Conservation (phyloP, 495 filamentous ascomycete genomes). For the Talaromyces stipitatus region DNA sequence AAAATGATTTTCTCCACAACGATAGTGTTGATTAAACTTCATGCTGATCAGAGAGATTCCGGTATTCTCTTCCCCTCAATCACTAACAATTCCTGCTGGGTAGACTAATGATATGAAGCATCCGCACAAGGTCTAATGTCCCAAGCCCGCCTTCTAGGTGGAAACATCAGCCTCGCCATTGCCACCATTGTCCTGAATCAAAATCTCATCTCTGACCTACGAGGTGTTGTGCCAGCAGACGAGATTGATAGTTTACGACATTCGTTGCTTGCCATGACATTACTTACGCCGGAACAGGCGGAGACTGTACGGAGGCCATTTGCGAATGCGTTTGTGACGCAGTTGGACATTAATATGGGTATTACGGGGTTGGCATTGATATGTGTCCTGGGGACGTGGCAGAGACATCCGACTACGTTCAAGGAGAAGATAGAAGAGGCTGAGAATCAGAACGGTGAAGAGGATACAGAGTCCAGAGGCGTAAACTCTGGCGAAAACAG, state of each 20-base stretch:
- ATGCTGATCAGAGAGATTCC: conserved; percentile 37
- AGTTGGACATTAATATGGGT: background rate
- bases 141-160: conserved; percentile 46
- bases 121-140: background rate
- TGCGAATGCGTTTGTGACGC: background rate
- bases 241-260: conserved; percentile 17
- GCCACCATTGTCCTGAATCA: conserved; percentile 25
- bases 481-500: too few species aligned
- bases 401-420: background rate
- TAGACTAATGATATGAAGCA: too few species aligned
- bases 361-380: background rate
- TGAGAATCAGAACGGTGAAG: too few species aligned
- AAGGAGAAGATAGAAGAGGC: too few species aligned
- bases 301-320: background rate
- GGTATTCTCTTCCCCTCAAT: conserved; percentile 27
- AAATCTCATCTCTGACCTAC: conserved; percentile 6
- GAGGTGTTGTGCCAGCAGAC: conserved; percentile 11
- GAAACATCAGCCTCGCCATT: conserved; percentile 43
- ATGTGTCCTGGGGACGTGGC: background rate
- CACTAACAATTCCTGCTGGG: background rate
- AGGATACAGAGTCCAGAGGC: too few species aligned
- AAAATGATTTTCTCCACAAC: conserved; percentile 42
- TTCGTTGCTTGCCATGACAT: background rate
- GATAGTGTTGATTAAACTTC: conserved; percentile 43
- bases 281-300: background rate